These are phyloP conservation scores for Neofusicoccum laricinum DNA, from an alignment of 2,329 filamentous ascomycete genomes.

Conservation along the genomic window DNA sequence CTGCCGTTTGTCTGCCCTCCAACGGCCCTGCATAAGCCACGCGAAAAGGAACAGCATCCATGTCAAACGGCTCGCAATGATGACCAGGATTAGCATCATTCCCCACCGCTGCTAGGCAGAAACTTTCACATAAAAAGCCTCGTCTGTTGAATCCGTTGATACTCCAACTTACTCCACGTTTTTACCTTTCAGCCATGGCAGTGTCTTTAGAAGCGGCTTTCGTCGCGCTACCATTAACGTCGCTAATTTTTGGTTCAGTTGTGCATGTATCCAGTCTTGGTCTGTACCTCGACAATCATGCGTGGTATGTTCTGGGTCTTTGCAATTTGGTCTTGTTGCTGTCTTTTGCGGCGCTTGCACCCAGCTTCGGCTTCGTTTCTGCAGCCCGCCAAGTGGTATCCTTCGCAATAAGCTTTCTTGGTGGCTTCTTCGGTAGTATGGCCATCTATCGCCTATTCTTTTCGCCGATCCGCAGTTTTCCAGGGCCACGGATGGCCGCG, in stretches of 20 bases:
- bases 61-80: not conserved
- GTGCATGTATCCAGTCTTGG: not conserved
- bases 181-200: not conserved
- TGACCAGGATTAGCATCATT: not conserved
- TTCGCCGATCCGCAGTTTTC: slow-evolving; percentile 33
- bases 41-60: not conserved
- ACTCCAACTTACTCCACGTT: not conserved
- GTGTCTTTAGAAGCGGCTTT: not conserved
- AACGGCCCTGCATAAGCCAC: too few species aligned
- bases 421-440: slow-evolving; percentile 31
- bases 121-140: not conserved
- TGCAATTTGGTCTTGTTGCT: not conserved
- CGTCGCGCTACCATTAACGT: not conserved
- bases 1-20: too few species aligned
- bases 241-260: not conserved
- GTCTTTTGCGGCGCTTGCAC: not conserved
- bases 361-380: not conserved
- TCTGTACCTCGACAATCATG: not conserved
- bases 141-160: not conserved
- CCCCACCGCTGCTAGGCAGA: not conserved
- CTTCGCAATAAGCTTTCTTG: not conserved
- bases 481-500: slow-evolving; percentile 2
- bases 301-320: not conserved
- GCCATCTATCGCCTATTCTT: slow-evolving; percentile 39
- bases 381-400: not conserved